Base-by-base conservation (phyloP, 495 filamentous ascomycete species). In the Filosporella fistucella region DNA sequence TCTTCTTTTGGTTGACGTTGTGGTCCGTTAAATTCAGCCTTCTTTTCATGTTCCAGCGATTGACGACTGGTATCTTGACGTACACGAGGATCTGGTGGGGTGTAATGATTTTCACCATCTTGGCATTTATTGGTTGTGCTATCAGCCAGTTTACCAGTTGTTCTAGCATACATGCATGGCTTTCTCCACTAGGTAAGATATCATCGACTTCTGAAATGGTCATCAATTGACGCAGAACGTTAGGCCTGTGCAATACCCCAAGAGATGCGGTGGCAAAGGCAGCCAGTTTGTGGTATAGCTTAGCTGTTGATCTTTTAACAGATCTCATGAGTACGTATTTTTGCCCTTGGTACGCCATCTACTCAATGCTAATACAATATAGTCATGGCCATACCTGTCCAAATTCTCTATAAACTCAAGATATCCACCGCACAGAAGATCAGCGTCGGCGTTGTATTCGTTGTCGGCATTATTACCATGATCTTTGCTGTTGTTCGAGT, bases 11-110 rank as follows among this genome's bases (percentile, higher is more conserved):
- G 70, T 45, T 63, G 7, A 62, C 57, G 2, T 47, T 75, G n/a
- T 76, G 72, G 72, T 51, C 63, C 30, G 65, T 73, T 34, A 76
- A 76, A 51, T 59, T 68, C 22, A 66, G 62, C 2, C 60, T 76
- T 11, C 53, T 76, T 42, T 60, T 67, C 3, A 62, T 74, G 42
- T 76, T 70, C 46, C 61, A 59, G 41, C 54, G 61, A 13, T 47
- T 76, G 26, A 60, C 68, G 22, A 49, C 51, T 16, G 66, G 67
- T 7, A 34, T 69, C 14, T 47, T 45, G 9, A 38, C 20, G 3
- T 61, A 64, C 26, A 61, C 50, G 21, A 57, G 41, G 32, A 26
- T 61, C 11, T 75, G 71, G 71, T 69, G 67, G 67, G 43, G 40
- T 3, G 61, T 70, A 2, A 8, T 68, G 16, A 55, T 30, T 0